Percentiles rank a stretch among this genome's conserved stretches.
These are phyloP conservation scores for Hypoxylon cercidicola DNA, from an alignment of 495 filamentous ascomycete species.

Conservation along the genomic window DNA sequence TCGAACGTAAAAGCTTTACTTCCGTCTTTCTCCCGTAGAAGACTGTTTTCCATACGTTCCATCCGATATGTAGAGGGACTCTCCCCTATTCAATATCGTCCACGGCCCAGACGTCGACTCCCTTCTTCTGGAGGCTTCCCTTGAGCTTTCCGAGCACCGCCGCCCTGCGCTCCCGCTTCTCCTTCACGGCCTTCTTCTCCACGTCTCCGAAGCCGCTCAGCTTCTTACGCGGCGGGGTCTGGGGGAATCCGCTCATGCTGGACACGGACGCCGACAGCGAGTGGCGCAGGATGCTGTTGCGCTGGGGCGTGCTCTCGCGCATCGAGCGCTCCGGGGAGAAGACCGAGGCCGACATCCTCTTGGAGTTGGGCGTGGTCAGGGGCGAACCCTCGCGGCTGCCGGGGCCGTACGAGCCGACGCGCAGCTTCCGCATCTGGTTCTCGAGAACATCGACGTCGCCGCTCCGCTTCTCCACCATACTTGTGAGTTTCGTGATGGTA, in stretches of 20 bases:
- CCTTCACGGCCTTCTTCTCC: constrained; percentile 62
- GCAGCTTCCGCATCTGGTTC: constrained; percentile 78
- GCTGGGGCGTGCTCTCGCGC: constrained; percentile 53
- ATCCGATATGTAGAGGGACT: neutral
- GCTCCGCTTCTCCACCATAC: constrained; percentile 86
- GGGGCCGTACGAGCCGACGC: constrained; percentile 60
- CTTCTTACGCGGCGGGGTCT: constrained; percentile 64
- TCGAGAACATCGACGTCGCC: constrained; percentile 91
- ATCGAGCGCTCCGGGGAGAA: constrained; percentile 65
- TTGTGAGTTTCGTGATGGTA: constrained; percentile 92
- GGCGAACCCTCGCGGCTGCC: constrained; percentile 69
- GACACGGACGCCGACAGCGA: constrained; percentile 58
- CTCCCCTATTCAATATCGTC: constrained; percentile 44
- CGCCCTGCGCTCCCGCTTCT: constrained; percentile 64
- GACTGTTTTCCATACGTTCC: no score
- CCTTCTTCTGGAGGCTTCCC: constrained; percentile 50
- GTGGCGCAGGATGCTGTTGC: constrained; percentile 53
- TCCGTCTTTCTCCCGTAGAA: no score
- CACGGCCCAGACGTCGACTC: constrained; percentile 49
- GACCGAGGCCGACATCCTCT: constrained; percentile 56
- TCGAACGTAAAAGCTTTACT: no score
- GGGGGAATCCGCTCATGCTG: constrained; percentile 52
- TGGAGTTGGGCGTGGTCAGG: constrained; percentile 68
- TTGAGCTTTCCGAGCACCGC: constrained; percentile 60
- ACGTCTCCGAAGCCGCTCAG: constrained; percentile 60